phyloP scores from a whole-genome alignment of 2,329 filamentous ascomycete species.

The Zasmidium citrigriseum region DNA sequence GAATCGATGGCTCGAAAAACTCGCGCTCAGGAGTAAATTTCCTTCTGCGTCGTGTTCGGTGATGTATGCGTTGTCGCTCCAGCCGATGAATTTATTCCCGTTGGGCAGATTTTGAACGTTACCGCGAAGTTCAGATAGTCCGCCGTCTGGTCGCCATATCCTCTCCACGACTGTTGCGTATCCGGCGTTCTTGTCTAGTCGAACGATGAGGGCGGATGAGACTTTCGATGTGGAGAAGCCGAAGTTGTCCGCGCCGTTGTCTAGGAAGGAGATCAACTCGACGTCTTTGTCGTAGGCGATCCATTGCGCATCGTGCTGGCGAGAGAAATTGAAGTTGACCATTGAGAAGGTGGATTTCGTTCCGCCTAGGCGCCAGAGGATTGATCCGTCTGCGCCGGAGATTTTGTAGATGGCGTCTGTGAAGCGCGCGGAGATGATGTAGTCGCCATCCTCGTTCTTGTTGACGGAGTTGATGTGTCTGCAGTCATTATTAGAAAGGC shows the following conservation, averaged over 20 bases:
- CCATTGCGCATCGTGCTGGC: not conserved
- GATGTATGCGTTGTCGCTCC: constrained; percentile 34
- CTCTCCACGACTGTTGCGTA: not conserved
- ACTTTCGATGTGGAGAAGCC: not conserved
- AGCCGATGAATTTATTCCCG: constrained; percentile 55
- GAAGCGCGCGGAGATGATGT: constrained; percentile 41
- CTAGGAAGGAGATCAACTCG: constrained; percentile 10
- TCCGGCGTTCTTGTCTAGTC: not conserved
- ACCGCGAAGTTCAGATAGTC: constrained; percentile 19
- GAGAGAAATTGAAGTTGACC: constrained; percentile 1
- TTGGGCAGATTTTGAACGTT: constrained; percentile 47
- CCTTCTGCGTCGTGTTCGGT: constrained; percentile 45
- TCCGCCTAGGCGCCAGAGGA: constrained; percentile 41
- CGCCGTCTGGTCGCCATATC: not conserved
- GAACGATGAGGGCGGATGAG: not conserved
- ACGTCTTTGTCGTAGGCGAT: not conserved
- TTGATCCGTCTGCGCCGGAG: constrained; percentile 35
- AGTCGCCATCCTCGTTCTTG: constrained; percentile 40
- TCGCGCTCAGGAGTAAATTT: constrained; percentile 47
- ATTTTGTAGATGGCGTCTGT: constrained; percentile 42
- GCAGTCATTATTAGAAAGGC: not conserved
- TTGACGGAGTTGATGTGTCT: constrained; percentile 43
- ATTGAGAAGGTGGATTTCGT: constrained; percentile 11
- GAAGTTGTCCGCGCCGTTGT: constrained; percentile 6
- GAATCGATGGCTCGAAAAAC: constrained; percentile 29